These are phyloP conservation scores for Fusarium pilosicola DNA, from an alignment of 2,329 filamentous ascomycete species.

Conservation along the genomic window DNA sequence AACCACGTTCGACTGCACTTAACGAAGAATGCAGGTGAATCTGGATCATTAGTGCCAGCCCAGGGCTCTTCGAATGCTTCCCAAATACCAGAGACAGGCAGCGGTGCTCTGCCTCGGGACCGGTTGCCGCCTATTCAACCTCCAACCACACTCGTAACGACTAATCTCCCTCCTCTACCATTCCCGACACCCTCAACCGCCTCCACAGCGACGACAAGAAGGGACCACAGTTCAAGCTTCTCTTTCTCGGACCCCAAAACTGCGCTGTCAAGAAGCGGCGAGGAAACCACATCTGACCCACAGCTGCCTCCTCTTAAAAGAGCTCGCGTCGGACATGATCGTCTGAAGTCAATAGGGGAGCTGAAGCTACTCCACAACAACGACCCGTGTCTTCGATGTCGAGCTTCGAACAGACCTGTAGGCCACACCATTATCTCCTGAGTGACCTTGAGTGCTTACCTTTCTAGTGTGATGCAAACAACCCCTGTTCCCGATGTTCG, in stretches of 20 bases:
- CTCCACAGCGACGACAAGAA: constrained; percentile 43
- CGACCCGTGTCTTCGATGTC: constrained; percentile 63
- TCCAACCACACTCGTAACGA: constrained; percentile 47
- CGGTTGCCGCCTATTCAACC: constrained; percentile 52
- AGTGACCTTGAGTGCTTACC: constrained; percentile 18
- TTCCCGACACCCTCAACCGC: constrained; percentile 45
- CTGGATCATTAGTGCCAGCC: constrained; percentile 52
- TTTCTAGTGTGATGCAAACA: constrained; percentile 61
- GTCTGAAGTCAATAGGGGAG: constrained; percentile 67
- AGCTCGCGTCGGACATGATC: constrained; percentile 62
- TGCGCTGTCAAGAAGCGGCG: constrained; percentile 50
- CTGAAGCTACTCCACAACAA: constrained; percentile 60
- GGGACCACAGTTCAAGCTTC: constrained; percentile 46
- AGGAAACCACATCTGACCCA: constrained; percentile 61
- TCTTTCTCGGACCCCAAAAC: constrained; percentile 54
- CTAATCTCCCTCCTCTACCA: constrained; percentile 44
- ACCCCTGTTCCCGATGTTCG: constrained; percentile 60
- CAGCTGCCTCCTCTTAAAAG: constrained; percentile 65
- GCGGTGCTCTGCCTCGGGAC: constrained; percentile 37
- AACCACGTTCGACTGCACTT: constrained; percentile 60
- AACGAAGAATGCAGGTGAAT: constrained; percentile 54
- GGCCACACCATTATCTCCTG: constrained; percentile 22
- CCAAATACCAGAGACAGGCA: constrained; percentile 23
- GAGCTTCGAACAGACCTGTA: constrained; percentile 58
- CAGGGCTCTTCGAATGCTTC: constrained; percentile 17